These are phyloP conservation scores for Bocquillonia castaneifolia DNA, from an alignment of 441 rosid species.

Conservation along the genomic window DNA sequence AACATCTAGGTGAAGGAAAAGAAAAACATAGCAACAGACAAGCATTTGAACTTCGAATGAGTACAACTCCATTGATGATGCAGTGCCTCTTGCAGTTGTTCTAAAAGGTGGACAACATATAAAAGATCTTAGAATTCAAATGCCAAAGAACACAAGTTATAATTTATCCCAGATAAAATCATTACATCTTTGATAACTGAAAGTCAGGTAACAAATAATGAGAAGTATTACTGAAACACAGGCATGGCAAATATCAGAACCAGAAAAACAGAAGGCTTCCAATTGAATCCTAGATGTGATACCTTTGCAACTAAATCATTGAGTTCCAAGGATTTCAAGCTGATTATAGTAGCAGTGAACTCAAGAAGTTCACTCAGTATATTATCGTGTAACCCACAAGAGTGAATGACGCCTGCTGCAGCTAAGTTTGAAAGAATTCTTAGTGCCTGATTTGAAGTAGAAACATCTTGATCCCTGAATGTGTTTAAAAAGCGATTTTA, in stretches of 20 bases:
- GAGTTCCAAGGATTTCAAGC: constrained; percentile 56
- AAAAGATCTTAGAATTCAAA: background rate
- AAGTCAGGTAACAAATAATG: background rate
- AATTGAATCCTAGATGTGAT: constrained; percentile 2
- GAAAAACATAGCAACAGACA: background rate
- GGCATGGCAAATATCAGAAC: background rate
- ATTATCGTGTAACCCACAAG: constrained; percentile 57
- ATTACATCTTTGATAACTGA: background rate
- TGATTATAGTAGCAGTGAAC: constrained; percentile 46
- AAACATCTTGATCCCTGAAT: constrained; percentile 71
- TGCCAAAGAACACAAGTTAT: background rate
- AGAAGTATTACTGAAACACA: background rate
- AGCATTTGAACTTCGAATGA: background rate
- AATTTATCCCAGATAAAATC: background rate
- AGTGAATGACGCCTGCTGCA: constrained; percentile 63
- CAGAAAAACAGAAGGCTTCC: constrained; percentile 12
- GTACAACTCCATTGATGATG: background rate
- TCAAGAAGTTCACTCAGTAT: constrained; percentile 63
- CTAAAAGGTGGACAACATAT: background rate
- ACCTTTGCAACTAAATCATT: constrained; percentile 78
- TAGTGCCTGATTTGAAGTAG: constrained; percentile 65
- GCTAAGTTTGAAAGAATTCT: constrained; percentile 78
- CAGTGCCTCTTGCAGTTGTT: background rate
- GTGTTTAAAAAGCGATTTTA: constrained; percentile 17
- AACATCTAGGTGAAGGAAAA: background rate